Percentiles rank a stretch among this genome's conserved stretches.
phyloP scores from a whole-genome alignment of 2,329 filamentous ascomycete genomes.

The Pezicula radicicola region DNA sequence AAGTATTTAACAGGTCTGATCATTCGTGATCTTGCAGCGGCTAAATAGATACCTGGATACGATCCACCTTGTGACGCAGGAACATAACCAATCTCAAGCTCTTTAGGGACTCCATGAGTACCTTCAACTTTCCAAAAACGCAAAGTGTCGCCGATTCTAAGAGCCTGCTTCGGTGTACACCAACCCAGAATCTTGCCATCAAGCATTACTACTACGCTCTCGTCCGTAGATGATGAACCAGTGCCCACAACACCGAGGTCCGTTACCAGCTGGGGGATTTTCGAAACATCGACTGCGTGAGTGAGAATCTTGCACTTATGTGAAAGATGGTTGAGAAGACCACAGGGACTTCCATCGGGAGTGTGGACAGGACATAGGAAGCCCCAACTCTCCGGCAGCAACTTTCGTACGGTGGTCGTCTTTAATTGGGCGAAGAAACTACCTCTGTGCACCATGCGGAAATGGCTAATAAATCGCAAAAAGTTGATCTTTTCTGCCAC shows the following conservation, averaged over 20 bases:
- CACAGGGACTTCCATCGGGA: conserved; percentile 92
- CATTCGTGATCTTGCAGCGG: conserved; percentile 82
- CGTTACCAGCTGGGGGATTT: conserved; percentile 68
- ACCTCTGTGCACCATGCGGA: conserved; percentile 98
- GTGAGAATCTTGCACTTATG: conserved; percentile 94
- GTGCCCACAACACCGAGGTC: conserved; percentile 76
- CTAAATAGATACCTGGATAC: conserved; percentile 94
- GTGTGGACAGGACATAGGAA: conserved; percentile 98
- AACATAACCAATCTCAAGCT: conserved; percentile 90
- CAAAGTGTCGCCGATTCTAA: conserved; percentile 78
- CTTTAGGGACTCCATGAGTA: conserved; percentile 71
- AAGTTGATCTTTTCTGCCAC: conserved; percentile 99
- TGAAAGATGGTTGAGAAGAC: conserved; percentile 88
- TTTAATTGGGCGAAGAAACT: conserved; percentile 98
- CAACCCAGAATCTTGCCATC: conserved; percentile 89
- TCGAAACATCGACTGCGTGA: conserved; percentile 67
- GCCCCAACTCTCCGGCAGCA: conserved; percentile 95
- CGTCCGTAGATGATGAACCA: conserved; percentile 75
- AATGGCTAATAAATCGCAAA: conserved; percentile 96
- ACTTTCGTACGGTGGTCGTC: conserved; percentile 93
- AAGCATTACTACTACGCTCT: conserved; percentile 85
- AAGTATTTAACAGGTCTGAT: conserved; percentile 90
- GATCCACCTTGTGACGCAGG: conserved; percentile 88
- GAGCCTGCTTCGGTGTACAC: conserved; percentile 81
- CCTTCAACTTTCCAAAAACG: conserved; percentile 96